A percentile compares a stretch with the other conserved stretches of the same genome.
Conservation (phyloP, 371 early-diverging fungal species). For the Phascolomyces articulosus region DNA sequence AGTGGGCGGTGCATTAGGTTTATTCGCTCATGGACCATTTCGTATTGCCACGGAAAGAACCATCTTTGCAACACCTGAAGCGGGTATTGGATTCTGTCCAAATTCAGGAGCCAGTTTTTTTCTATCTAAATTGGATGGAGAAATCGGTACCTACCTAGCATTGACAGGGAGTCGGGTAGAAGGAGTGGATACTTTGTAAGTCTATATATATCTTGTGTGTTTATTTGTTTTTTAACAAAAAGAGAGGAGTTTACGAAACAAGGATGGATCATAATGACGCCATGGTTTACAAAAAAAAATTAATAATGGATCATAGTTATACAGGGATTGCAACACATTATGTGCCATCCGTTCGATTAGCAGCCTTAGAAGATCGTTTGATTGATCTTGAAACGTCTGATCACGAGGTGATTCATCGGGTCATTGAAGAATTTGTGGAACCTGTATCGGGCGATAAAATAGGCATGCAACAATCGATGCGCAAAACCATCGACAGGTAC, state of each 20-base stretch:
- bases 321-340: constrained; percentile 98
- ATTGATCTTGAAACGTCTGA: constrained; percentile 84
- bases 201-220: too few species aligned
- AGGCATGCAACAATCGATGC: constrained; percentile 60
- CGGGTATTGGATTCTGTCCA: constrained; percentile 90
- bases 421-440: constrained; percentile 91
- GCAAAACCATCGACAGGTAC: constrained; percentile 76
- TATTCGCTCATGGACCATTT: constrained; percentile 95
- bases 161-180: constrained; percentile 86
- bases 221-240: too few species aligned
- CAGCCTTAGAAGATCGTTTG: constrained; percentile 80
- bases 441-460: constrained; percentile 26
- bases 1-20: constrained; percentile 97
- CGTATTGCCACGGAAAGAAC: constrained; percentile 94
- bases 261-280: too few species aligned
- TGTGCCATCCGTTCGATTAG: constrained; percentile 85
- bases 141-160: constrained; percentile 91
- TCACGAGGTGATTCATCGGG: constrained; percentile 82
- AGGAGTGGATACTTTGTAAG: constrained; percentile 88
- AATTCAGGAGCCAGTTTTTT: constrained; percentile 96
- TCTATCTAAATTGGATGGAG: constrained; percentile 89
- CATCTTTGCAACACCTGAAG: constrained; percentile 93
- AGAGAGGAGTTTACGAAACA: too few species aligned
- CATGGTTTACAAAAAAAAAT: neutral
- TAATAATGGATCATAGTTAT: constrained; percentile 41